phyloP scores from a whole-genome alignment of 345 rosid genomes.

The Populus simonii region DNA sequence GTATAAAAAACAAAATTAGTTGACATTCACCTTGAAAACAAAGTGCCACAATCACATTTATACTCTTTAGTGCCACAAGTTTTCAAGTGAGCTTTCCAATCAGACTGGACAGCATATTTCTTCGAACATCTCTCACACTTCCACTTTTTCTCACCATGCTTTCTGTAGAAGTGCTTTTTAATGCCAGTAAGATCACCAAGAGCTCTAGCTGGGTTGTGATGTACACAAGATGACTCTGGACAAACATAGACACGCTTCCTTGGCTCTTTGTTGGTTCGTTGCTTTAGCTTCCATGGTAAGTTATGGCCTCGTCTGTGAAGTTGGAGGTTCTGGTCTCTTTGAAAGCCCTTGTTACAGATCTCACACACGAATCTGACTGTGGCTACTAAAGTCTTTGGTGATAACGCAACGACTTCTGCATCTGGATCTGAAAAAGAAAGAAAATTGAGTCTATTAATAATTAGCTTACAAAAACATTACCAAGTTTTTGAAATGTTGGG shows the following conservation, averaged over 20 bases:
- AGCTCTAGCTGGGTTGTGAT: conserved; percentile 64
- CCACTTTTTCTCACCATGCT: conserved; percentile 82
- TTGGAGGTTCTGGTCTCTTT: conserved; percentile 75
- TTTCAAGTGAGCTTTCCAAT: conserved; percentile 85
- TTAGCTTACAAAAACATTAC: neutral
- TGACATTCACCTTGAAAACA: conserved; percentile 57
- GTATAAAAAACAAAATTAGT: neutral
- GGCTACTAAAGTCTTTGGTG: conserved; percentile 56
- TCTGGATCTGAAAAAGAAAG: conserved; percentile 54
- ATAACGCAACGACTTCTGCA: conserved; percentile 66
- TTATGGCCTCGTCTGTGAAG: conserved; percentile 80
- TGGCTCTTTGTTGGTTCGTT: conserved; percentile 47
- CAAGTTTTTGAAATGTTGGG: neutral
- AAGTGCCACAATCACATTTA: conserved; percentile 70
- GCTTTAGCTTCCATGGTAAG: conserved; percentile 77
- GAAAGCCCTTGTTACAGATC: conserved; percentile 81
- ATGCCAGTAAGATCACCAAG: conserved; percentile 86
- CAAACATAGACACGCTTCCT: conserved; percentile 71
- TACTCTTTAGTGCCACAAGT: conserved; percentile 75
- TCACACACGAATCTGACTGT: conserved; percentile 73
- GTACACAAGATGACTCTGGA: conserved; percentile 67
- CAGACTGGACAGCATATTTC: conserved; percentile 78
- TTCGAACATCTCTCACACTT: conserved; percentile 78
- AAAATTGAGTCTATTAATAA: neutral
- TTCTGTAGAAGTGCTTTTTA: conserved; percentile 72